Evolutionary conservation across 1,284 basidiomycete genomes (phyloP).

Genomic region (Anthracocystis walkeri): DNA sequence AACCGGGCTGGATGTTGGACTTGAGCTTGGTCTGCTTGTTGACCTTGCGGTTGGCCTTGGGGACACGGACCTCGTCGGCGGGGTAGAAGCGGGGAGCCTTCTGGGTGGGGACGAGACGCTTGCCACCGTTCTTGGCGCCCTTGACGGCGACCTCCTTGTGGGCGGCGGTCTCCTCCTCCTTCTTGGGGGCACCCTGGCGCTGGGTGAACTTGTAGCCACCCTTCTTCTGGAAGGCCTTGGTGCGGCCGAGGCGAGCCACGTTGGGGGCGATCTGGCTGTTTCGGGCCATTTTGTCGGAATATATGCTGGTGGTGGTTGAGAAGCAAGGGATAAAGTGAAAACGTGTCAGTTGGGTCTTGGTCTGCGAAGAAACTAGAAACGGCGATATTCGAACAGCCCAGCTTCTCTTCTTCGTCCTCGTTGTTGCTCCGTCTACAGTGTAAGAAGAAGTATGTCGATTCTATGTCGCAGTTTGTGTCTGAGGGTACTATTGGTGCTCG

Average conservation of each 20-base stretch:
- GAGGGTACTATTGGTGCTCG: background rate
- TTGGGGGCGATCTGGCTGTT: slow-evolving; percentile 81
- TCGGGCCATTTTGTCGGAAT: slow-evolving; percentile 81
- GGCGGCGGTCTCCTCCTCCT: slow-evolving; percentile 73
- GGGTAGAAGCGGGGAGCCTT: slow-evolving; percentile 98
- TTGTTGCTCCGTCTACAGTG: background rate
- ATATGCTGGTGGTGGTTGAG: slow-evolving; percentile 32
- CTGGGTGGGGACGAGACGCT: slow-evolving; percentile 82
- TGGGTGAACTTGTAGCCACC: slow-evolving; percentile 81
- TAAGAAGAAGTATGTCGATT: background rate
- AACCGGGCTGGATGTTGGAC: slow-evolving; percentile 89
- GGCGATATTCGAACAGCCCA: slow-evolving; percentile 9
- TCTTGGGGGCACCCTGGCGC: slow-evolving; percentile 75
- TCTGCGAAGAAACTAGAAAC: background rate
- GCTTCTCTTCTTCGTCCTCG: slow-evolving; percentile 4
- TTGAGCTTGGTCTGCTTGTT: slow-evolving; percentile 80
- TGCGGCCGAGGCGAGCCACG: slow-evolving; percentile 78
- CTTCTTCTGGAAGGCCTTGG: slow-evolving; percentile 79
- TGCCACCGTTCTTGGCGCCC: slow-evolving; percentile 90
- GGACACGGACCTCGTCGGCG: slow-evolving; percentile 88
- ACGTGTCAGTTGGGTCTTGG: slow-evolving; percentile 22
- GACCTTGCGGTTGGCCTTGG: slow-evolving; percentile 91
- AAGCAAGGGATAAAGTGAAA: background rate
- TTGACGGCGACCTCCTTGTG: slow-evolving; percentile 85
- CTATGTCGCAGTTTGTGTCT: background rate